Percentiles rank a stretch among this genome's conserved stretches.
Conservation (phyloP, 768 basidiomycete genomes). For the Rhizopogon vesiculosus region DNA sequence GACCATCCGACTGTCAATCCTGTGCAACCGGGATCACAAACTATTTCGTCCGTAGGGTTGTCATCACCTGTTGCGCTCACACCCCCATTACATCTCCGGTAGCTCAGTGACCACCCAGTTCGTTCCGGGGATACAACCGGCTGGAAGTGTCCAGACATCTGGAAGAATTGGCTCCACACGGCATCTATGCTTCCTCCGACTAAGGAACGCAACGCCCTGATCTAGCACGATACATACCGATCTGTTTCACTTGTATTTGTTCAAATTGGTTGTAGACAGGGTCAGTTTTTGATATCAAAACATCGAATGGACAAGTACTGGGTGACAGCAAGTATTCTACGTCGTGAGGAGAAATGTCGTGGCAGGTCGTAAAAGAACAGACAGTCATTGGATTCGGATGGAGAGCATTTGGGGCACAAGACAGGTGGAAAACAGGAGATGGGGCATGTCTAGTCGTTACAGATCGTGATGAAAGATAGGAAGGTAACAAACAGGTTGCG, state of each 20-base stretch:
- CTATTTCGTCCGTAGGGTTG: neutral
- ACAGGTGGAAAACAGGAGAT: conserved; percentile 25
- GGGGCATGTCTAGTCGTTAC: conserved; percentile 76
- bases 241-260: neutral
- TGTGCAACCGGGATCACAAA: neutral
- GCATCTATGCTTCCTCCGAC: neutral
- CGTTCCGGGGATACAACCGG: neutral
- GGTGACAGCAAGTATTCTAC: conserved; percentile 4
- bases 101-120: neutral
- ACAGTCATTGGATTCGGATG: conserved; percentile 15
- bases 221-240: neutral
- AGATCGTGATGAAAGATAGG: conserved; percentile 28
- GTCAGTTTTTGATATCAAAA: neutral
- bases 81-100: neutral
- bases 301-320: conserved; percentile 9
- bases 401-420: conserved; percentile 31
- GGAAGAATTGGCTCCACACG: neutral
- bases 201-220: neutral
- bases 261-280: neutral
- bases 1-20: neutral
- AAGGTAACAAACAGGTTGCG: conserved; percentile 1
- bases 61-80: neutral
- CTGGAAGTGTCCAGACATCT: neutral
- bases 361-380: conserved; percentile 25
- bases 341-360: conserved; percentile 21